Conservation (phyloP, 2,329 filamentous ascomycete species). For the Fusarium verticillioides region DNA sequence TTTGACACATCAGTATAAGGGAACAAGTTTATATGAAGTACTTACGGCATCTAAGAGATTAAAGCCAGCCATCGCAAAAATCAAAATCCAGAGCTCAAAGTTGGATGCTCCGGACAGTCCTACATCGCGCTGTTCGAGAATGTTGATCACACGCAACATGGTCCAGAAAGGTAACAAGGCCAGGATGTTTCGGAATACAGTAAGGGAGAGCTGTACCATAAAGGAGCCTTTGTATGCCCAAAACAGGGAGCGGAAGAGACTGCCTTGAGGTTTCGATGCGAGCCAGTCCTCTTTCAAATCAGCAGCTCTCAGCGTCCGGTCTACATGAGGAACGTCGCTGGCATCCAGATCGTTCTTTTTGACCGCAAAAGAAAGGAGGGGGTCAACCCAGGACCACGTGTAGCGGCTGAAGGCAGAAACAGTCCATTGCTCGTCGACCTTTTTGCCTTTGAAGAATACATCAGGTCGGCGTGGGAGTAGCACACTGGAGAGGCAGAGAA, state of each 20-base stretch:
- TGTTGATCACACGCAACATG: constrained; percentile 71
- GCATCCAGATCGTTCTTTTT: constrained; percentile 70
- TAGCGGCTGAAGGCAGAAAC: constrained; percentile 69
- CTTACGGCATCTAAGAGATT: constrained; percentile 64
- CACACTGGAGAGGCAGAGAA: constrained; percentile 60
- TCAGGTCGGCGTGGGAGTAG: constrained; percentile 74
- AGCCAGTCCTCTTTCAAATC: constrained; percentile 64
- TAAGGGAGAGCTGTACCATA: constrained; percentile 67
- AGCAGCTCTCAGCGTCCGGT: constrained; percentile 63
- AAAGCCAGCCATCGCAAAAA: constrained; percentile 69
- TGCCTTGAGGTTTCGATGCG: constrained; percentile 56
- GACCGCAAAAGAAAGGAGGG: constrained; percentile 64
- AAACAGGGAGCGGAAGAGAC: constrained; percentile 70
- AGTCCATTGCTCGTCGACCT: constrained; percentile 73
- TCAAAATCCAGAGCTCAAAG: constrained; percentile 73
- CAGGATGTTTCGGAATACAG: constrained; percentile 64
- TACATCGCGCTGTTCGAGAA: constrained; percentile 66
- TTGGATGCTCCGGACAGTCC: constrained; percentile 56
- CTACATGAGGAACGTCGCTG: constrained; percentile 70
- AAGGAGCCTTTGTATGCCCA: constrained; percentile 67
- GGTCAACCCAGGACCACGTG: constrained; percentile 72
- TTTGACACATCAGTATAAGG: constrained; percentile 33
- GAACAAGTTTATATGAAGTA: background rate
- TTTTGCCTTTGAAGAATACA: constrained; percentile 67
- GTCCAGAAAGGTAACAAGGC: constrained; percentile 77